These are phyloP conservation scores for Pythium myriotylum DNA, from an alignment of 352 stramenopile genomes.

Conservation along the genomic window DNA sequence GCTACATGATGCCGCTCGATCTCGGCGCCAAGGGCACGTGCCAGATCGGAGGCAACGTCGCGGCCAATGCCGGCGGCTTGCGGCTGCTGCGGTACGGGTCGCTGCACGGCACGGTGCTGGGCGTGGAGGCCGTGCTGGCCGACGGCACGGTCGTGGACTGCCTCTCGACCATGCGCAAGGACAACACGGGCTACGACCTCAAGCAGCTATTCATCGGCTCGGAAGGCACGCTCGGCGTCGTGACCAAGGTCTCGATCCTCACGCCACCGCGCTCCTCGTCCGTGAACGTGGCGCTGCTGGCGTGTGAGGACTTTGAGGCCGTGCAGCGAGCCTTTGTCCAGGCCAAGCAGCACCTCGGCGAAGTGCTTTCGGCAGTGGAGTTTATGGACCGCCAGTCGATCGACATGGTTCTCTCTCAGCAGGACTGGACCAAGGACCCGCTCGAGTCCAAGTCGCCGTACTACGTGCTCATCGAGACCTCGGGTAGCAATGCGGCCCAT, in stretches of 20 bases:
- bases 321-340: slow-evolving; percentile 82
- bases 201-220: no score
- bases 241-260: slow-evolving; percentile 92
- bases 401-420: slow-evolving; percentile 81
- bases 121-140: no score
- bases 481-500: slow-evolving; percentile 89
- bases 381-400: slow-evolving; percentile 94
- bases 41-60: no score
- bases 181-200: no score
- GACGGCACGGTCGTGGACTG: no score
- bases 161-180: no score
- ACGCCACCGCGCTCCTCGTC: slow-evolving; percentile 70
- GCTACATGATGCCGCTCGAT: no score
- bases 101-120: no score
- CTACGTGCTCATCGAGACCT: slow-evolving; percentile 97
- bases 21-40: no score
- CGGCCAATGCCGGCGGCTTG: no score
- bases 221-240: slow-evolving; percentile 96
- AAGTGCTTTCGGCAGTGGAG: slow-evolving; percentile 96
- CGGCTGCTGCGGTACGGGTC: no score
- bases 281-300: slow-evolving; percentile 91
- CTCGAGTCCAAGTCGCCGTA: slow-evolving; percentile 71
- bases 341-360: slow-evolving; percentile 89
- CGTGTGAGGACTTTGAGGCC: slow-evolving; percentile 87
- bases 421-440: slow-evolving; percentile 72